Evolutionary conservation across 2,329 filamentous ascomycete genomes (phyloP).

Genomic region (Sphaerostilbella broomeana): DNA sequence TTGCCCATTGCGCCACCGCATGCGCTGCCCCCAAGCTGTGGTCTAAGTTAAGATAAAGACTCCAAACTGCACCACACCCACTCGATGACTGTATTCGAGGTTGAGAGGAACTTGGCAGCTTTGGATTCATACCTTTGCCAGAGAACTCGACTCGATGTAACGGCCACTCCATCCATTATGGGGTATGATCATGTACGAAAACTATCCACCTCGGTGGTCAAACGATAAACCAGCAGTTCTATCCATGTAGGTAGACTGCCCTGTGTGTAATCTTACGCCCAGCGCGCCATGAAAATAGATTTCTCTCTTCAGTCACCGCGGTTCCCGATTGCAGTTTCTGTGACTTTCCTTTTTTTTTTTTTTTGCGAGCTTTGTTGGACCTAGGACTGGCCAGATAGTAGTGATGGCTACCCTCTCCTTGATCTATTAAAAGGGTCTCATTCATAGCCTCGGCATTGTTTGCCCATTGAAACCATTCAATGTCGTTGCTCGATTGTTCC

Average conservation of each 20-base stretch:
- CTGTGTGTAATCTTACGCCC: slow-evolving; percentile 12
- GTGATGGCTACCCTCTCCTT: too few relatives aligned
- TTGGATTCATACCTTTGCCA: not conserved
- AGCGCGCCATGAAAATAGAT: slow-evolving; percentile 12
- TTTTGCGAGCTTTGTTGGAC: too few relatives aligned
- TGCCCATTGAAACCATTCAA: too few relatives aligned
- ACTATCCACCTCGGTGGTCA: slow-evolving; percentile 1
- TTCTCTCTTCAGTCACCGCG: slow-evolving; percentile 7
- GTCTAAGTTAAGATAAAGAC: slow-evolving; percentile 76
- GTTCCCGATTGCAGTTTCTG: too few relatives aligned
- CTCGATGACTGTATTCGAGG: slow-evolving; percentile 7
- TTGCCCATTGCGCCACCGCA: slow-evolving; percentile 86
- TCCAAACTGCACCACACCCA: not conserved
- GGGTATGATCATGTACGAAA: not conserved
- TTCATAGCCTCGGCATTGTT: too few relatives aligned
- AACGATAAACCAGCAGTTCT: slow-evolving; percentile 9
- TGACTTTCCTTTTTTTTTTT: too few relatives aligned
- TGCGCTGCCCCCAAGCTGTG: slow-evolving; percentile 97
- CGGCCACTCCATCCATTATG: not conserved
- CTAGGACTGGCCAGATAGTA: too few relatives aligned
- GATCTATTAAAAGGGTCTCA: too few relatives aligned
- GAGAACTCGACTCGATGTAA: not conserved
- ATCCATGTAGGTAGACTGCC: not conserved
- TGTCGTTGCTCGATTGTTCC: too few relatives aligned
- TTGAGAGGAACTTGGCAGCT: not conserved